These are phyloP conservation scores for Ophiocordyceps camponoti-saundersi DNA, from an alignment of 2,329 filamentous ascomycete species.

Conservation along the genomic window DNA sequence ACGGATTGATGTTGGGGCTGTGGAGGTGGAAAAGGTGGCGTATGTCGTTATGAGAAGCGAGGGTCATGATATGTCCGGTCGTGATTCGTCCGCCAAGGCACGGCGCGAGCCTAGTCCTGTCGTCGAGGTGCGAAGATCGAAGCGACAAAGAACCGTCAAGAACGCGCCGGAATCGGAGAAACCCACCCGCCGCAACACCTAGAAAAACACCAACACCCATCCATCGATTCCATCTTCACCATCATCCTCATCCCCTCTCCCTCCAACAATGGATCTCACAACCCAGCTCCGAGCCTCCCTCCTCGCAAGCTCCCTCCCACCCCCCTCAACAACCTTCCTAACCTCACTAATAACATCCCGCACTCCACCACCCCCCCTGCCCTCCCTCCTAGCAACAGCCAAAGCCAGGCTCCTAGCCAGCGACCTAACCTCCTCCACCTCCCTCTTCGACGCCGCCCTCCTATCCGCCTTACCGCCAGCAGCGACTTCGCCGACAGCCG, in stretches of 20 bases:
- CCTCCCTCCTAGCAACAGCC: constrained; percentile 61
- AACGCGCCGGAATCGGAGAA: neutral
- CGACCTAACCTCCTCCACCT: constrained; percentile 44
- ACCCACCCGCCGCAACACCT: neutral
- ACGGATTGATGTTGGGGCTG: constrained; percentile 32
- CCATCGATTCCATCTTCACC: neutral
- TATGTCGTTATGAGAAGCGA: constrained; percentile 43
- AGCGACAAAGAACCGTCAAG: neutral
- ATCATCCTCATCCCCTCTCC: too few species aligned
- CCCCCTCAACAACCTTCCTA: constrained; percentile 42
- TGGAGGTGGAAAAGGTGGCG: constrained; percentile 53
- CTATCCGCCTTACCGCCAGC: neutral
- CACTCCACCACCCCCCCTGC: constrained; percentile 44
- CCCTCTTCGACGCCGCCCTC: neutral
- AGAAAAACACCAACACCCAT: neutral
- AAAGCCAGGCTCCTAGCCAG: constrained; percentile 63
- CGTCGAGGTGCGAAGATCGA: neutral
- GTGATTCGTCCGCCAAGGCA: neutral
- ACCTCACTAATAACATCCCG: constrained; percentile 39
- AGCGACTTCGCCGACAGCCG: neutral
- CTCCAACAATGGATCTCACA: constrained; percentile 6
- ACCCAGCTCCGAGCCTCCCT: constrained; percentile 22
- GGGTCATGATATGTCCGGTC: too few species aligned
- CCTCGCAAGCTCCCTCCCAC: constrained; percentile 34
- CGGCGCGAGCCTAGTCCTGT: neutral